Base-by-base conservation (phyloP, 192 early-diverging fungal genomes). In the Dissophora ornata region DNA sequence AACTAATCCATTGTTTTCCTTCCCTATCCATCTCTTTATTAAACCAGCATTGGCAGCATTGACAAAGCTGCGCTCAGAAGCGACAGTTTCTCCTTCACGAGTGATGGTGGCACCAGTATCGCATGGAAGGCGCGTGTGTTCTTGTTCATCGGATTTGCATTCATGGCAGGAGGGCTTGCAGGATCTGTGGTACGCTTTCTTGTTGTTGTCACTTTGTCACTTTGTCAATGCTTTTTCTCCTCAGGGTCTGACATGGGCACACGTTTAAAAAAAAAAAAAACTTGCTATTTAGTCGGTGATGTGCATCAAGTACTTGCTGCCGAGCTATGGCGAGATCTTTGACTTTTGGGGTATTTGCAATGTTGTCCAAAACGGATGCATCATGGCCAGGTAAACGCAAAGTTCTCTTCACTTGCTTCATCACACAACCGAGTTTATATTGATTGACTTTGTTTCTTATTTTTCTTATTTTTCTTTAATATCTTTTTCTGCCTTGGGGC, bases 111-210 rank as follows among this genome's bases (percentile, higher is more conserved):
- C 38, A 38, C 52, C 25, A 77, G 79, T n/a, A 42, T 84, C 26
- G 73, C 67, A 51, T 86, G 83, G 81, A 82, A 81, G 59, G 84
- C 85, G 25, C 71, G 85, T 15, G 47, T 86, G 3, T 84, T 85
- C 53, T 57, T 88, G 18, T 88, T 88, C 71, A 51, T 86, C 16
- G 87, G 87, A 29, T 88, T 88, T 67, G 83, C 87, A 13, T 74
- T 85, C 30, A 84, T 88, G 74, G 87, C 83, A 13, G 83, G 83
- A 68, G 87, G 87, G 22, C 65, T 88, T 29, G 87, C 85, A 28
- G 85, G 87, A 47, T 85, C 87, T 13, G 57, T 79, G 46, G 87
- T 86, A 83, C 54, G 83, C 48, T 1, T 53, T 52, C 11, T 18
- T 24, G 9, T 62, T 29, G 25, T 29, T 6, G 6, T 54, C 30